Conservation (phyloP, 192 early-diverging fungal genomes). For the Kickxella alabastrina region DNA sequence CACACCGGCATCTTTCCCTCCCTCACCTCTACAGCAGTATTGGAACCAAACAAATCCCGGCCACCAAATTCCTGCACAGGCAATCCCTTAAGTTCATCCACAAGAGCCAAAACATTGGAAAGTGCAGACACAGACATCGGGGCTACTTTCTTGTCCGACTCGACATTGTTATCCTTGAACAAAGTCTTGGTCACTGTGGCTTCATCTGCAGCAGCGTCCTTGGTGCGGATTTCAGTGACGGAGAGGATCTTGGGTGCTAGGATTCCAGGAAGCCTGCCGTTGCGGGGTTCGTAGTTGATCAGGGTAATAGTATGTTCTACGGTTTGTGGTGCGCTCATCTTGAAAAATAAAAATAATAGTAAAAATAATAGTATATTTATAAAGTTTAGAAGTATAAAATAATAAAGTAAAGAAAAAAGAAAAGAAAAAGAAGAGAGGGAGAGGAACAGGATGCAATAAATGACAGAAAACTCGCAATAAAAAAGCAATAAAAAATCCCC, state of each 20-base stretch:
- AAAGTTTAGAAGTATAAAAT: background rate
- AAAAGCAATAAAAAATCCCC: background rate
- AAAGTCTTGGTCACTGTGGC: constrained; percentile 19
- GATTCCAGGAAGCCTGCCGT: constrained; percentile 38
- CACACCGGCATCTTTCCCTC: constrained; percentile 23
- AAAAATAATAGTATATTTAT: background rate
- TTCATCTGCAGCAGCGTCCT: constrained; percentile 2
- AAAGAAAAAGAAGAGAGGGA: constrained; percentile 2
- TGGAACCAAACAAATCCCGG: constrained; percentile 39
- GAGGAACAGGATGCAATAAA: background rate
- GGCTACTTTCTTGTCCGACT: constrained; percentile 7
- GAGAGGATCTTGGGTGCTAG: constrained; percentile 28
- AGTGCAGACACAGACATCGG: constrained; percentile 7
- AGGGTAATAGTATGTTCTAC: constrained; percentile 24
- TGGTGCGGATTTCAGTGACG: constrained; percentile 23
- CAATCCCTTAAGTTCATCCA: constrained; percentile 13
- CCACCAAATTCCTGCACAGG: constrained; percentile 13
- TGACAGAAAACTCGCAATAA: background rate
- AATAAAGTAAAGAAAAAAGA: background rate
- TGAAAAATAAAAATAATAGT: background rate
- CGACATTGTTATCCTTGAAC: constrained; percentile 17
- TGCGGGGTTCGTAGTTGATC: constrained; percentile 32
- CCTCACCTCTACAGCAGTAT: constrained; percentile 32
- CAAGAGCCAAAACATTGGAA: constrained; percentile 12
- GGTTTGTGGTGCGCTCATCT: background rate